Base-by-base conservation (phyloP, 2,329 filamentous ascomycete species). In the Penicillium sp. region DNA sequence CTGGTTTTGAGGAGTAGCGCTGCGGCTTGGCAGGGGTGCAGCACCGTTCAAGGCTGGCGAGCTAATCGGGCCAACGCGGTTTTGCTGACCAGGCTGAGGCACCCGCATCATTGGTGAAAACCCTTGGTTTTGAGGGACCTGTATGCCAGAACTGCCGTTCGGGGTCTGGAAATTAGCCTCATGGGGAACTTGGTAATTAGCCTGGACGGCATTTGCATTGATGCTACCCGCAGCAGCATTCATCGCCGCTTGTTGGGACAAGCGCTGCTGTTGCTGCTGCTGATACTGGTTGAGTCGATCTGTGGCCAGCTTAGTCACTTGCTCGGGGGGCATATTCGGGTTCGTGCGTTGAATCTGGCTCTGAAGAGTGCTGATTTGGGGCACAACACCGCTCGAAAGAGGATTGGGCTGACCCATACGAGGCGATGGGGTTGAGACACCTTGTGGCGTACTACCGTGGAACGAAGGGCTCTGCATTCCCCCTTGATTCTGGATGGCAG, bases 21-120 rank as follows among this genome's bases (percentile, higher is more conserved):
- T 78, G 41, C 77, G 71, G 51, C 74, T 78, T 37, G 74, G 69
- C 51, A 75, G 72, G 45, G 73, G 65, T 46, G 73, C 71, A 37
- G 70, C 71, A 44, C 74, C 75, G 60, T 76, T 78, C 70, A 79
- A 71, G 11, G 74, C 75, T n/a, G 76, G 76, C 5, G 75, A 77
- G 54, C 69, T 74, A 41, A 65, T 71, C 46, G 75, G 69, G 11
- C 67, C 70, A 33, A 71, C 67, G 6, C 75, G 73, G 52, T 70
- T 76, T 54, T 72, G 74, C 58, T 76, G 78, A 35, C 71, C 69
- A 17, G 72, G 67, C 61, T 82, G 80, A 31, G 81, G 76, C 48
- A 79, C 77, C 38, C 79, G 75, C 73, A 82, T 76, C 72, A 81
- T 77, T n/a, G 80, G 79, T 35, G 80, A 80, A 62, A 79, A 82